Conservation (phyloP, 1,139 yeast species). For the Pichia sp. region DNA sequence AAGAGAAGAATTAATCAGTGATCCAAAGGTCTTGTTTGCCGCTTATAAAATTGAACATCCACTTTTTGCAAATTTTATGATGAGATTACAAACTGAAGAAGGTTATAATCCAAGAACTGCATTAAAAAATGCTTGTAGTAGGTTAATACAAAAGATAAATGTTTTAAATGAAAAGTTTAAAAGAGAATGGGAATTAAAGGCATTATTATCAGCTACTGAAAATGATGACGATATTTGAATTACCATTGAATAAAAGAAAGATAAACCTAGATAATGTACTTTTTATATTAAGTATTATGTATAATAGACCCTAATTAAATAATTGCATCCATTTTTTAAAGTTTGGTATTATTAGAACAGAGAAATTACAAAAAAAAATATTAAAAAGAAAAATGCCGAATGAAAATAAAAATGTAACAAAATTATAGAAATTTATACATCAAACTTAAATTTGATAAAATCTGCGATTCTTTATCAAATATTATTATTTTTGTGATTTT, state of each 20-base stretch:
- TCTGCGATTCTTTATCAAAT: too few species aligned
- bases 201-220: conserved; percentile 71
- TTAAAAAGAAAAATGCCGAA: too few species aligned
- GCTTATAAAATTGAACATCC: conserved; percentile 99
- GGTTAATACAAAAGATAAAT: conserved; percentile 73
- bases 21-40: conserved; percentile 83
- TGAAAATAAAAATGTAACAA: too few species aligned
- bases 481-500: background rate
- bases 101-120: conserved; percentile 92
- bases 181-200: conserved; percentile 89
- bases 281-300: background rate
- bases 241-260: background rate
- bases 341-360: too few species aligned
- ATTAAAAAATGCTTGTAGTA: conserved; percentile 79
- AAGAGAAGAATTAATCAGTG: conserved; percentile 79
- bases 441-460: too few species aligned
- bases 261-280: too few species aligned
- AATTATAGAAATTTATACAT: too few species aligned
- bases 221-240: conserved; percentile 36
- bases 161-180: conserved; percentile 70
- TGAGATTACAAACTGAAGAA: conserved; percentile 93
- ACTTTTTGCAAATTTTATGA: conserved; percentile 84
- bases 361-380: too few species aligned
- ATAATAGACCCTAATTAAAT: background rate
- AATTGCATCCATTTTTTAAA: too few species aligned